Percentiles rank a stretch among this genome's conserved stretches.
Conservation (phyloP, 2,329 filamentous ascomycete species). For the Xylaria sp. region DNA sequence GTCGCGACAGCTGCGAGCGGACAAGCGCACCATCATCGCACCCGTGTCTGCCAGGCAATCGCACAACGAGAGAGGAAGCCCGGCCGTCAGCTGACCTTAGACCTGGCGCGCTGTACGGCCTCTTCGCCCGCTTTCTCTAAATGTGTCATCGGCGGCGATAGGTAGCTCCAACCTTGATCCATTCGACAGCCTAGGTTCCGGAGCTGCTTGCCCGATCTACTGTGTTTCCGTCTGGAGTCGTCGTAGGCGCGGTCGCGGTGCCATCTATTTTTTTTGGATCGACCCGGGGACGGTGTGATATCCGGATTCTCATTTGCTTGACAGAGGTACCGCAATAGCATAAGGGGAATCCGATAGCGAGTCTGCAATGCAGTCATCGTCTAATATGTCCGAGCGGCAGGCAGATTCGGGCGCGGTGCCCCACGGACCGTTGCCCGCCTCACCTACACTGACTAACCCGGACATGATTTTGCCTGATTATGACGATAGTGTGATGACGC, state of each 20-base stretch:
- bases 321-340: constrained; percentile 24
- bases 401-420: constrained; percentile 42
- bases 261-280: neutral
- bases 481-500: constrained; percentile 66
- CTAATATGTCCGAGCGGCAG: constrained; percentile 40
- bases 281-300: neutral
- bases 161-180: constrained; percentile 7
- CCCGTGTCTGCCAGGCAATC: constrained; percentile 10
- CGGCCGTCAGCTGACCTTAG: constrained; percentile 10
- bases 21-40: constrained; percentile 14
- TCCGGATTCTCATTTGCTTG: constrained; percentile 9
- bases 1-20: constrained; percentile 19
- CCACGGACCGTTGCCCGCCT: constrained; percentile 69
- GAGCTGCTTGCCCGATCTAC: neutral
- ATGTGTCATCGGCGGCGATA: constrained; percentile 14
- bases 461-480: constrained; percentile 92
- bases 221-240: neutral
- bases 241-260: neutral
- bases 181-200: neutral
- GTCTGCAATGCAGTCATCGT: constrained; percentile 44
- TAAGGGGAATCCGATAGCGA: constrained; percentile 26
- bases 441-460: constrained; percentile 89
- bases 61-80: constrained; percentile 3
- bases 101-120: neutral
- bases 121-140: neutral